Conservation (phyloP, 768 basidiomycete genomes). For the Russula compacta region DNA sequence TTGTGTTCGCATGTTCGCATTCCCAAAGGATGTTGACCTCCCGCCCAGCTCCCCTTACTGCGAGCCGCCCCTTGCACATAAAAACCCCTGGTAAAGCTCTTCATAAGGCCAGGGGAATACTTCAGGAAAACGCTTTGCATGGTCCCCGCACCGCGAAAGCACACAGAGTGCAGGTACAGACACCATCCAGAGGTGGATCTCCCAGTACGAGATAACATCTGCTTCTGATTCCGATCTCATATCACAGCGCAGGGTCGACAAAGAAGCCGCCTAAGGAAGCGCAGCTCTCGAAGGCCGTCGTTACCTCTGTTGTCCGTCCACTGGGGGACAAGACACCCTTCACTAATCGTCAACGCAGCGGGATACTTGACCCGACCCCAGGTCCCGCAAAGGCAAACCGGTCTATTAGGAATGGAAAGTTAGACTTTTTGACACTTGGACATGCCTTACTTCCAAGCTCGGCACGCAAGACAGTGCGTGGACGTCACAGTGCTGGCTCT, state of each 20-base stretch:
- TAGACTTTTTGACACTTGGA: conserved; percentile 27
- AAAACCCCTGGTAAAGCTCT: conserved; percentile 51
- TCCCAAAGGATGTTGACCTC: conserved; percentile 16
- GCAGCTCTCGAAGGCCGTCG: conserved; percentile 21
- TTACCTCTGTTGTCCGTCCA: conserved; percentile 33
- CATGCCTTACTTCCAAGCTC: conserved; percentile 57
- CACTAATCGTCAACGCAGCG: conserved; percentile 47
- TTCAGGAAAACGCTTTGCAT: conserved; percentile 43
- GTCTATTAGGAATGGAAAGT: conserved; percentile 25
- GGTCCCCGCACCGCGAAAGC: conserved; percentile 36
- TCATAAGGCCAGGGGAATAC: conserved; percentile 30
- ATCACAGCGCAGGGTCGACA: conserved; percentile 12
- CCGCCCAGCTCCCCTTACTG: conserved; percentile 24
- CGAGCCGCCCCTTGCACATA: conserved; percentile 22
- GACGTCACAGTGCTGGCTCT: conserved; percentile 41
- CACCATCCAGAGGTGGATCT: conserved; percentile 29
- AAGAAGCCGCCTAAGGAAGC: conserved; percentile 1
- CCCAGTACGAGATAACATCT: conserved; percentile 20
- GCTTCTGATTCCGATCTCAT: neutral
- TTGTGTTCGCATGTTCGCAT: neutral
- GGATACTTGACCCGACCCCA: conserved; percentile 20
- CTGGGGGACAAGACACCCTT: conserved; percentile 72
- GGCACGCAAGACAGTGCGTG: conserved; percentile 51
- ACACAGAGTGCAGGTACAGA: conserved; percentile 28
- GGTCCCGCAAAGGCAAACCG: conserved; percentile 30